phyloP scores from a whole-genome alignment of 495 filamentous ascomycete genomes.

The Jackrogersella minutella region DNA sequence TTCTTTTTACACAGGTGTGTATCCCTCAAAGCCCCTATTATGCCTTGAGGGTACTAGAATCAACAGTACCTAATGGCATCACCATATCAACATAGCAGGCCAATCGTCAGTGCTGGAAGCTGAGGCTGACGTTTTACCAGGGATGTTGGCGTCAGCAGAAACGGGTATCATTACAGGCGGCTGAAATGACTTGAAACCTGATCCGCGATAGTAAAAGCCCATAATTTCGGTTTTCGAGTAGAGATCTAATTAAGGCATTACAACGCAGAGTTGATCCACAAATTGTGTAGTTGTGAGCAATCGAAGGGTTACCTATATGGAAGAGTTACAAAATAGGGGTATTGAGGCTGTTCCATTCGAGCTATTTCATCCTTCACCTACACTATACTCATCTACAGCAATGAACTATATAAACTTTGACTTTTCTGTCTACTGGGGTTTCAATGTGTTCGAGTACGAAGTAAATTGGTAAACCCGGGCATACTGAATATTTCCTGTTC shows the following conservation, averaged over 20 bases:
- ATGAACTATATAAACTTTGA: neutral
- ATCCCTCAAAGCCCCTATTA: neutral
- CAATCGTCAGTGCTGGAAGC: neutral
- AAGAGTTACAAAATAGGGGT: neutral
- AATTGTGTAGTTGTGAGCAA: too few relatives aligned
- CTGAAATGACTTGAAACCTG: neutral
- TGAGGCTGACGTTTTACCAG: neutral
- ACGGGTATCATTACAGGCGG: neutral
- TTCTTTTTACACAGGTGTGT: neutral
- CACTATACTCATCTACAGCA: neutral
- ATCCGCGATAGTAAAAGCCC: neutral
- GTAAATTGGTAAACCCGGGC: too few relatives aligned
- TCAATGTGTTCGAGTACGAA: too few relatives aligned
- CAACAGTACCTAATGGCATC: too few relatives aligned
- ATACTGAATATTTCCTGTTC: too few relatives aligned
- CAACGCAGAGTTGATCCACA: neutral
- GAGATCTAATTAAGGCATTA: too few relatives aligned
- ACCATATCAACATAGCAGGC: neutral
- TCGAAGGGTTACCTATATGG: too few relatives aligned
- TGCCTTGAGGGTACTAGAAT: neutral
- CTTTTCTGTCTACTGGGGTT: too few relatives aligned
- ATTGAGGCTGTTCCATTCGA: neutral
- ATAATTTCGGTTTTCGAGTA: too few relatives aligned
- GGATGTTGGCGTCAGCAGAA: conserved; percentile 1
- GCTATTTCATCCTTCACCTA: neutral